A percentile compares a stretch with the other conserved stretches of the same genome.
These are phyloP conservation scores for Urtica urens DNA, from an alignment of 306 rosid species.

Conservation along the genomic window DNA sequence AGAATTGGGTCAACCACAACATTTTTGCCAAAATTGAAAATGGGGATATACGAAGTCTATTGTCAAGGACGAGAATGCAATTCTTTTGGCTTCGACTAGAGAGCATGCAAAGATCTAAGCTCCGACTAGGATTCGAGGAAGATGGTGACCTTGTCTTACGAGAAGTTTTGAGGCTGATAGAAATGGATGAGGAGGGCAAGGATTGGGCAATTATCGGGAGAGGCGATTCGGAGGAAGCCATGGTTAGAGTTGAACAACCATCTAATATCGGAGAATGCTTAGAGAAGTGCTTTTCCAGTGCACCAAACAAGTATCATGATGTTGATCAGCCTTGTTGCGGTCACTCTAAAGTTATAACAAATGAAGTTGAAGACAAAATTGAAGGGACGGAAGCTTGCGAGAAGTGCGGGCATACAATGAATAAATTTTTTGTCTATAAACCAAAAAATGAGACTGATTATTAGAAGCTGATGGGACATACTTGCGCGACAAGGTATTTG, in stretches of 20 bases:
- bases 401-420: slow-evolving; percentile 38
- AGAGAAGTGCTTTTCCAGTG: background rate
- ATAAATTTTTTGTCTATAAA: slow-evolving; percentile 31
- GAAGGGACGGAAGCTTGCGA: slow-evolving; percentile 30
- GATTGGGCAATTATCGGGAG: slow-evolving; percentile 49
- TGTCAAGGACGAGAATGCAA: slow-evolving; percentile 19
- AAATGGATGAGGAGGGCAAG: slow-evolving; percentile 20
- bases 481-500: too few relatives aligned
- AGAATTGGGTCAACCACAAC: slow-evolving; percentile 9
- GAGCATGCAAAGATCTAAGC: slow-evolving; percentile 44
- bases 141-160: slow-evolving; percentile 21
- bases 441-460: too few relatives aligned
- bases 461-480: too few relatives aligned
- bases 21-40: slow-evolving; percentile 10
- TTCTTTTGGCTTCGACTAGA: slow-evolving; percentile 56
- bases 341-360: slow-evolving; percentile 18
- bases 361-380: slow-evolving; percentile 1
- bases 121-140: slow-evolving; percentile 15
- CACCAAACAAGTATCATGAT: slow-evolving; percentile 9
- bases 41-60: slow-evolving; percentile 8
- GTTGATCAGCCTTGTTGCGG: slow-evolving; percentile 34
- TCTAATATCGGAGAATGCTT: slow-evolving; percentile 27
- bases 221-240: slow-evolving; percentile 28
- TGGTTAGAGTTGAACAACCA: slow-evolving; percentile 31
- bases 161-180: slow-evolving; percentile 33